Percentiles rank a stretch among this genome's conserved stretches.
phyloP scores from a whole-genome alignment of 768 basidiomycete species.

The Boletus tylopilopsis region DNA sequence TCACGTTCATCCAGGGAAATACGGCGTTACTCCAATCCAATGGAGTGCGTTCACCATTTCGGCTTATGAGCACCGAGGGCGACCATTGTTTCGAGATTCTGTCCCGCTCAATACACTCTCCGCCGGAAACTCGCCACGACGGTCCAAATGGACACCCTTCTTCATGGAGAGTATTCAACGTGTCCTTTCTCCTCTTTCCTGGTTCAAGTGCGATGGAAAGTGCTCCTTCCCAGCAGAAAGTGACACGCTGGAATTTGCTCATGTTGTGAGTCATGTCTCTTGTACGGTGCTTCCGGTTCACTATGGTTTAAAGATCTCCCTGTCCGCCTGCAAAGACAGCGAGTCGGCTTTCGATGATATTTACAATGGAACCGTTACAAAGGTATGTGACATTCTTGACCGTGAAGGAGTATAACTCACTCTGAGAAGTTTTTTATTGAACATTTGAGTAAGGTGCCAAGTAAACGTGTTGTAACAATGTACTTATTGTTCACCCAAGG shows the following conservation, averaged over 20 bases:
- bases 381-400: conserved; percentile 4
- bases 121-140: conserved; percentile 13
- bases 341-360: conserved; percentile 21
- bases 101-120: conserved; percentile 15
- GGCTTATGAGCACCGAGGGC: conserved; percentile 7
- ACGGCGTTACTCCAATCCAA: background rate
- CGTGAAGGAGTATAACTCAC: background rate
- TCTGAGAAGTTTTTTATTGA: conserved; percentile 26
- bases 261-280: conserved; percentile 20
- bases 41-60: background rate
- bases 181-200: conserved; percentile 19
- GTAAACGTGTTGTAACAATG: background rate
- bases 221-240: conserved; percentile 5
- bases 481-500: conserved; percentile 11
- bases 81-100: conserved; percentile 8
- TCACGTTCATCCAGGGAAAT: conserved; percentile 2
- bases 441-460: conserved; percentile 20
- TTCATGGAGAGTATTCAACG: conserved; percentile 2
- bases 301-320: conserved; percentile 16
- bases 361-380: conserved; percentile 18
- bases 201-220: conserved; percentile 18
- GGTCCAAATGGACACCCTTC: conserved; percentile 13
- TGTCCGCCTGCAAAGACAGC: conserved; percentile 29
- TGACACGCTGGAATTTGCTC: conserved; percentile 10
- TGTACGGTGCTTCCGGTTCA: background rate